A percentile compares a stretch with the other conserved stretches of the same genome.
phyloP scores from a whole-genome alignment of 2,329 filamentous ascomycete species.

The Hypoxylon sp. region DNA sequence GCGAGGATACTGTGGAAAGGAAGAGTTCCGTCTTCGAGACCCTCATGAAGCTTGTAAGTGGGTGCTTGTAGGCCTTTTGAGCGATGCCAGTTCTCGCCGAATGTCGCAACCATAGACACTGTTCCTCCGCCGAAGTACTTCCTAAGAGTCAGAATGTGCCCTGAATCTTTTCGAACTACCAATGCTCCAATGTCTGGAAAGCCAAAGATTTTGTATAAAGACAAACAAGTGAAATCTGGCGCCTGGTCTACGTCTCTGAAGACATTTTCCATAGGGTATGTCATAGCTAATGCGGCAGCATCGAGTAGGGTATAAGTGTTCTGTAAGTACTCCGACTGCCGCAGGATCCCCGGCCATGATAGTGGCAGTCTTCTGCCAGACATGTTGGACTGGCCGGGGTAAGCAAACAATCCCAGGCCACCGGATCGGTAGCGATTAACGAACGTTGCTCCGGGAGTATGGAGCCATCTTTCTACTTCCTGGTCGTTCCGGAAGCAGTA shows the following conservation, averaged over 20 bases:
- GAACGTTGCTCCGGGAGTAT: constrained; percentile 47
- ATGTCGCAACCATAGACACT: constrained; percentile 70
- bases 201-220: constrained; percentile 77
- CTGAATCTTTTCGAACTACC: constrained; percentile 69
- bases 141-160: constrained; percentile 67
- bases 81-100: constrained; percentile 67
- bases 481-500: constrained; percentile 73
- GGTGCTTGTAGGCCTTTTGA: constrained; percentile 62
- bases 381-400: constrained; percentile 80
- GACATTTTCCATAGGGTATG: constrained; percentile 66
- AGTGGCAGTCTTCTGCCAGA: constrained; percentile 74
- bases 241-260: constrained; percentile 66
- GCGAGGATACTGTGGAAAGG: constrained; percentile 77
- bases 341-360: constrained; percentile 64
- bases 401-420: constrained; percentile 69
- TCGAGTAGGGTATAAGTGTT: constrained; percentile 71
- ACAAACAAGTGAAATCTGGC: constrained; percentile 73
- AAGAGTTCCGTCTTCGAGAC: constrained; percentile 76
- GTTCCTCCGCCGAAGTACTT: constrained; percentile 79
- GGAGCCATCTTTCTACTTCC: constrained; percentile 63
- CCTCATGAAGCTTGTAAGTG: constrained; percentile 67
- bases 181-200: constrained; percentile 75
- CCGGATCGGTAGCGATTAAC: constrained; percentile 47
- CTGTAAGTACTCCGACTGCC: constrained; percentile 53
- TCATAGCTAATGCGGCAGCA: constrained; percentile 75